Evolutionary conservation across 257 asterid genomes (phyloP).

Genomic region (Solanum piurae): DNA sequence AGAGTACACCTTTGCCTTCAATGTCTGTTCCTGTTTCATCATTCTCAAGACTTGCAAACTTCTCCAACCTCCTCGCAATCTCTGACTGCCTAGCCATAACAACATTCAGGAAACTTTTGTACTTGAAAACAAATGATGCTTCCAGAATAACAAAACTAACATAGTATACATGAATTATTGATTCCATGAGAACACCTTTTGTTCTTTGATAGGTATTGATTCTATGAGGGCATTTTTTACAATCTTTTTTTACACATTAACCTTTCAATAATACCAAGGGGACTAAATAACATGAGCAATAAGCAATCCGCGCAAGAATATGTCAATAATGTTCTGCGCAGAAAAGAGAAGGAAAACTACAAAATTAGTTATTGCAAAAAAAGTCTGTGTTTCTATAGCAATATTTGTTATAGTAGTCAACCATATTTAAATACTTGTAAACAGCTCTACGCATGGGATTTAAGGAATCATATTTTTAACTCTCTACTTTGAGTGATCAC

Average conservation of each 20-base stretch:
- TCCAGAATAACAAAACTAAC: neutral
- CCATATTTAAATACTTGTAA: neutral
- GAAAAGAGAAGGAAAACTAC: neutral
- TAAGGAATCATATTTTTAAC: neutral
- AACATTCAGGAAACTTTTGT: constrained; percentile 37
- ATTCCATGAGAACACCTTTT: neutral
- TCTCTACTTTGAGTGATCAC: neutral
- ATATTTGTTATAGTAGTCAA: neutral
- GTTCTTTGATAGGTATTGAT: neutral
- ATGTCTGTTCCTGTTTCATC: constrained; percentile 31
- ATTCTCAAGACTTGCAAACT: constrained; percentile 37
- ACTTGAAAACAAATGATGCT: neutral
- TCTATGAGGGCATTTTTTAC: neutral
- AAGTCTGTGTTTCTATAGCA: neutral
- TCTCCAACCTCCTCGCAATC: constrained; percentile 81
- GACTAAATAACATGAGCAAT: neutral
- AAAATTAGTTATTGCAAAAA: neutral
- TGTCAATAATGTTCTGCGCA: neutral
- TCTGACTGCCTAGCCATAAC: constrained; percentile 93
- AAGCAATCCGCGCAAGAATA: neutral
- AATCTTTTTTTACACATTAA: neutral
- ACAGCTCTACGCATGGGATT: neutral
- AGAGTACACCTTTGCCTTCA: constrained; percentile 57
- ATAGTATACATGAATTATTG: neutral
- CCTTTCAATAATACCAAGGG: neutral